Evolutionary conservation across 345 rosid genomes (phyloP), one percentile per base, ranked within the genome.

Genomic region (Salix exigua): DNA sequence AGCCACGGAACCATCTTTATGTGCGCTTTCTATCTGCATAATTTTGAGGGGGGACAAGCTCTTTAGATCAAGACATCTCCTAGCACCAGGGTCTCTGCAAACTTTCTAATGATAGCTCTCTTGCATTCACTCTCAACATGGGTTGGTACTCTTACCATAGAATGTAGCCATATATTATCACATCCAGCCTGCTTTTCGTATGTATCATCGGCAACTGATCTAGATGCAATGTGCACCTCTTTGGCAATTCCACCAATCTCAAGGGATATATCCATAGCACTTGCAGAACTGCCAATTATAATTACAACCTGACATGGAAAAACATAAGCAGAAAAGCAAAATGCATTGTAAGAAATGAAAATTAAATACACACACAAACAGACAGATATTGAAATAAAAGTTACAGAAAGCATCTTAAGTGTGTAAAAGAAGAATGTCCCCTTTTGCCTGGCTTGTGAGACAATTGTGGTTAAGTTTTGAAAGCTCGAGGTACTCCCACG

Each of bases 161-260:
- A 89, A 82, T 90, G 97, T 76, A 85, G 68, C 91, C 93, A 86
- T 25, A 89, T 31, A 70, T 90, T 90, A 79, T 72, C 76, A 66
- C 79, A 83, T 37, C 87, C 87, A 6, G 82, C 58, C 55, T 44
- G 83, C 53, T 82, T 78, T 42, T 77, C 85, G 55, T 44, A 83
- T 9, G 85, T 84, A 69, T 78, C 89, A 62, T 82, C 83, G 1
- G 82, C 78, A 70, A 84, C 83, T 18, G 88, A 85, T 76, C 97
- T 79, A 60, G 84, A 83, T 66, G 92, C 88, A 40, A 93, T 73
- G 79, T 89, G 93, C 40, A 93, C 97, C 84, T 91, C 94, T 81
- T 87, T 92, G 72, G 94, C 94, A 62, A 83, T 79, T 51, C 58
- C 67, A 77, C 90, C 91, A 66, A 84, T 64, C 37, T 91, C 98